These are phyloP conservation scores for Aspergillus novoparasiticus DNA, from an alignment of 2,329 filamentous ascomycete genomes.

Conservation along the genomic window DNA sequence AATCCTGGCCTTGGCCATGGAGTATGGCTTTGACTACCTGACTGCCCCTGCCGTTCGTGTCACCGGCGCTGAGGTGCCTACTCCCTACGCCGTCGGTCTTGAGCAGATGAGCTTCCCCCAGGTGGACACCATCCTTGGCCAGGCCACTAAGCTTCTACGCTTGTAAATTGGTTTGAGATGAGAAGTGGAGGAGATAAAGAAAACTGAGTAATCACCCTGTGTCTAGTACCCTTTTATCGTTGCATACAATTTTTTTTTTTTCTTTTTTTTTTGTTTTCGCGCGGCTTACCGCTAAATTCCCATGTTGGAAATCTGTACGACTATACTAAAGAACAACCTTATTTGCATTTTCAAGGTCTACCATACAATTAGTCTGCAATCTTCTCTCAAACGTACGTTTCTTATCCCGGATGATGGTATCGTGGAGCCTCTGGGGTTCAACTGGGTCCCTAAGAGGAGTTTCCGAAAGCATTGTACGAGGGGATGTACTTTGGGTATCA, in stretches of 20 bases:
- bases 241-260: constrained; percentile 11
- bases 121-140: constrained; percentile 82
- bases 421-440: neutral
- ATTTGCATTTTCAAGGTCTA: constrained; percentile 6
- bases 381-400: neutral
- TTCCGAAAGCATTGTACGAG: neutral
- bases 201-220: constrained; percentile 31
- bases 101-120: constrained; percentile 96
- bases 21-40: constrained; percentile 98
- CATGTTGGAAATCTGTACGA: constrained; percentile 25
- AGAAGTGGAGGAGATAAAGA: constrained; percentile 16
- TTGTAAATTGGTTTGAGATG: constrained; percentile 55
- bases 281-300: constrained; percentile 3
- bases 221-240: constrained; percentile 36
- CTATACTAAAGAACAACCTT: constrained; percentile 25
- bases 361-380: neutral
- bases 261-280: neutral
- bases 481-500: neutral
- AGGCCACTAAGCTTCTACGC: constrained; percentile 84
- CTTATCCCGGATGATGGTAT: neutral
- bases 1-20: constrained; percentile 91
- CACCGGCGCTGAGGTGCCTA: constrained; percentile 95
- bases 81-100: constrained; percentile 88
- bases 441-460: neutral
- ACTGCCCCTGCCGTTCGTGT: constrained; percentile 90